phyloP scores from a whole-genome alignment of 176 grass and related monocot species.

The Tillandsia leiboldiana region DNA sequence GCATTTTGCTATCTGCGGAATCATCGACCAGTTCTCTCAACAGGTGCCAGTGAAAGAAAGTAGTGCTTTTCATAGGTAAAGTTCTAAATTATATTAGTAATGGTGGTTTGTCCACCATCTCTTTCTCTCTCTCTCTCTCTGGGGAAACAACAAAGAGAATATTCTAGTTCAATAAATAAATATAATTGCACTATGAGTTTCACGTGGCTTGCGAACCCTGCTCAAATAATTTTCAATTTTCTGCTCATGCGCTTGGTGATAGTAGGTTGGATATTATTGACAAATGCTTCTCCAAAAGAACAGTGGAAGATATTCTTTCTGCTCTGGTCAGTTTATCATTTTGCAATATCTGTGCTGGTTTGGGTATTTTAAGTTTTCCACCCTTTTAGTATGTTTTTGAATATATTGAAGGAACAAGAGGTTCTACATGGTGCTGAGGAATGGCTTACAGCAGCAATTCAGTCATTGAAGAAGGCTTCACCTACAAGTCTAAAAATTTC shows the following conservation, averaged over 20 bases:
- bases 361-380: not conserved
- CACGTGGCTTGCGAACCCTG: not conserved
- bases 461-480: constrained; percentile 72
- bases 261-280: constrained; percentile 68
- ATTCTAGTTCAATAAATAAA: too few species aligned
- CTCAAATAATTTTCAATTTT: not conserved
- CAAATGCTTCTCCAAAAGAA: constrained; percentile 89
- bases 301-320: constrained; percentile 82
- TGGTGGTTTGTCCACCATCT: not conserved
- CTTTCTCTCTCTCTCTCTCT: too few species aligned
- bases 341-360: not conserved
- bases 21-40: constrained; percentile 63
- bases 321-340: constrained; percentile 61
- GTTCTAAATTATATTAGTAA: not conserved
- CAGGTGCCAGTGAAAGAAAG: constrained; percentile 60
- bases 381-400: constrained; percentile 22
- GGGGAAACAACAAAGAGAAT: too few species aligned
- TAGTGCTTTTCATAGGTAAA: constrained; percentile 60
- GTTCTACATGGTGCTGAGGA: constrained; percentile 32
- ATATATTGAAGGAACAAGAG: constrained; percentile 59
- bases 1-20: constrained; percentile 56
- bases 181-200: too few species aligned
- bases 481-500: constrained; percentile 86
- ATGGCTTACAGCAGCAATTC: constrained; percentile 49
- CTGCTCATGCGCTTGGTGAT: not conserved